A percentile compares a stretch with the other conserved stretches of the same genome.
phyloP scores from a whole-genome alignment of 2,329 filamentous ascomycete species.

The Calonectria montana region DNA sequence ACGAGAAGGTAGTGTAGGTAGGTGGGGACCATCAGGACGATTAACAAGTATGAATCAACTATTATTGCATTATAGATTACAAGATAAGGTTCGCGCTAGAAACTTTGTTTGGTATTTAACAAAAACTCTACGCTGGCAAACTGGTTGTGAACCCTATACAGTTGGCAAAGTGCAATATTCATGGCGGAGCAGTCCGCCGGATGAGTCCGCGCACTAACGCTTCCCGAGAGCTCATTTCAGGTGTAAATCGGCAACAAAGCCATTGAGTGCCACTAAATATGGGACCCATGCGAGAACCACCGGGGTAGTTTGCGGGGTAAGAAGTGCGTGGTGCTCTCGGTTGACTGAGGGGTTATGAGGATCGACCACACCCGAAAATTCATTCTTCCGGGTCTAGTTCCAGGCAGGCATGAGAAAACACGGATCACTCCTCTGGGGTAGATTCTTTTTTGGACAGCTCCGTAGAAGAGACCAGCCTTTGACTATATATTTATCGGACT shows the following conservation, averaged over 20 bases:
- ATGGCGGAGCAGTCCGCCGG: neutral
- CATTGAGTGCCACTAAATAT: neutral
- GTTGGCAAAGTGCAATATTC: too few relatives aligned
- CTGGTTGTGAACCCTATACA: neutral
- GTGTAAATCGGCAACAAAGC: neutral
- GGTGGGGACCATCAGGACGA: neutral
- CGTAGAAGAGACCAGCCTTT: neutral
- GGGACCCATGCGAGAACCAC: neutral
- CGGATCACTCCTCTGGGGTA: neutral
- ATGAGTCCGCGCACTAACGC: neutral
- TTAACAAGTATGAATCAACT: neutral
- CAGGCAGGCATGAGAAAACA: neutral
- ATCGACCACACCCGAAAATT: neutral
- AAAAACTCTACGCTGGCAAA: neutral
- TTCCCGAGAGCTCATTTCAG: neutral
- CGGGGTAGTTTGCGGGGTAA: neutral
- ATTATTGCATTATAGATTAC: neutral
- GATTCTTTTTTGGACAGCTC: neutral
- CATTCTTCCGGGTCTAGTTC: neutral
- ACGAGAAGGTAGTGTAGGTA: neutral
- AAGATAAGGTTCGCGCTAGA: neutral
- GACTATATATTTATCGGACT: neutral
- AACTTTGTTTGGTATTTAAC: neutral
- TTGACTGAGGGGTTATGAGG: neutral
- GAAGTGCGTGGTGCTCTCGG: neutral